Base-by-base conservation (phyloP, 306 rosid genomes). In the Dalbergia oliveri region DNA sequence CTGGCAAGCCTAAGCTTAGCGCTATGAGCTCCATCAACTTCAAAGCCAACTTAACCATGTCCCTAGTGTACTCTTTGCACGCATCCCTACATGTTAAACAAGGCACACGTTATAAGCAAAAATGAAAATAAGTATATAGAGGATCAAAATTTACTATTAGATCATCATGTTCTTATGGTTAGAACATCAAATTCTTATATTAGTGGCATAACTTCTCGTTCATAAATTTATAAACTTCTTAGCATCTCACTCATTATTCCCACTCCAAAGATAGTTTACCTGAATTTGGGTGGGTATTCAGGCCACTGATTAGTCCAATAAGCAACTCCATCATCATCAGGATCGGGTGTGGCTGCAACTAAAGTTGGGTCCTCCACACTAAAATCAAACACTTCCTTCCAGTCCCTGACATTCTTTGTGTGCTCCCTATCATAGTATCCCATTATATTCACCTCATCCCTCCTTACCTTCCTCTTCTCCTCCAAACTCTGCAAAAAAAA, bases 331-430 rank as follows among this genome's bases (percentile, higher is more conserved):
- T 73, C 31, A 54, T 87, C 92, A 7, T 82, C 39, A 15, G 79
- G 80, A 18, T 88, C 88, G 34, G 18, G 33, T 34, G 84, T 88
- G 3, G 75, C 23, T 4, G 94, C 84, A 13, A 84, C 11, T 2
- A 89, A 3, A 11, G 90, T 88, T 0, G 92, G 97, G 4, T 87
- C 91, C 21, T 64, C n/a, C 12, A 78, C 68, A 0, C 5, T 2
- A 63, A 86, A 89, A 84, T 91, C 93, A 65, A 88, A 81, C 6
- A 88, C 93, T 76, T 93, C 97, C 56, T 91, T 93, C 98, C 98
- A 92, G 16, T 94, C 98, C 58, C 94, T 87, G 2, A 92, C 90
- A 18, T 94, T 92, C 78, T 89, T 92, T 1, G 98, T 94, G 34
- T 84, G 86, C 56, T 94, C 98, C 0, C 78, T 74, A 9, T 94